phyloP scores from a whole-genome alignment of 176 grass and related monocot genomes.

The Oryza meyeriana region DNA sequence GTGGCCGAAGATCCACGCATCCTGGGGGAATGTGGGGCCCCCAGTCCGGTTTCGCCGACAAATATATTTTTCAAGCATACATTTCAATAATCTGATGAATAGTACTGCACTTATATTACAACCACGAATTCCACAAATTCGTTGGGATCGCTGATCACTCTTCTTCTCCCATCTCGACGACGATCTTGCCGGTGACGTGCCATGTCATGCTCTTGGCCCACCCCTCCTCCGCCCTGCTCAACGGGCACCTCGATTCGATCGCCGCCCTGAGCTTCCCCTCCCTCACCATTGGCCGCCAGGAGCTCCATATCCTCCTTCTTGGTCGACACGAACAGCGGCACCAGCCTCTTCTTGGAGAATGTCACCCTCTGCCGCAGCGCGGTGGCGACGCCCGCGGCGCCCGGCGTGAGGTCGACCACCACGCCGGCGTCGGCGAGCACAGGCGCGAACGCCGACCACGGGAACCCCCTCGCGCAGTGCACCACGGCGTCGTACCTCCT shows the following conservation, averaged over 20 bases:
- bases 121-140: neutral
- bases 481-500: conserved; percentile 54
- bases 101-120: no score
- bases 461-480: conserved; percentile 52
- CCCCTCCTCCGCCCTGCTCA: conserved; percentile 44
- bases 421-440: conserved; percentile 45
- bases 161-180: conserved; percentile 42
- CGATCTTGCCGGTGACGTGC: conserved; percentile 51
- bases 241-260: conserved; percentile 50
- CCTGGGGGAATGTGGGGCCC: no score
- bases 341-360: conserved; percentile 53
- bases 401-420: conserved; percentile 49
- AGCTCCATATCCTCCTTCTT: conserved; percentile 48
- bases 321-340: conserved; percentile 34
- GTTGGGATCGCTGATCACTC: neutral
- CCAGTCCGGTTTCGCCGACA: no score
- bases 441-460: conserved; percentile 46
- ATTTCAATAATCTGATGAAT: no score
- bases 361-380: conserved; percentile 41
- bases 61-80: no score
- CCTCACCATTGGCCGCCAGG: conserved; percentile 32
- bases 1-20: no score
- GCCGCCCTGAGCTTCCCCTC: conserved; percentile 49
- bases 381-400: conserved; percentile 12
- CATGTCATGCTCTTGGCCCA: conserved; percentile 61